These are phyloP conservation scores for Acidomyces sp. DNA, from an alignment of 495 filamentous ascomycete genomes.

Conservation along the genomic window DNA sequence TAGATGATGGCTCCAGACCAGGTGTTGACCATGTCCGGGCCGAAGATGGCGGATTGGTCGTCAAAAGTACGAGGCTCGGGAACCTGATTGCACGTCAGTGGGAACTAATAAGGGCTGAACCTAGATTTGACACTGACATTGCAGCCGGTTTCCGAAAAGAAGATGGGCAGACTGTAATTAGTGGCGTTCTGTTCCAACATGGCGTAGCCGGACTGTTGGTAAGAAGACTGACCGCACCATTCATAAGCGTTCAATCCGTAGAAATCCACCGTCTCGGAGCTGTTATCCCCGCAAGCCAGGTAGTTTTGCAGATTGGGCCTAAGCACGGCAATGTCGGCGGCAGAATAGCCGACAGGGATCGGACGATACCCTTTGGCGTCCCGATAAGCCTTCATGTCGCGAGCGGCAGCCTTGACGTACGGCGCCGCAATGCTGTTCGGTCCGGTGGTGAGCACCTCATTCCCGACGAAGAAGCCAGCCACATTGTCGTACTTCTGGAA, in stretches of 20 bases:
- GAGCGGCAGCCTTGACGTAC: conserved; percentile 66
- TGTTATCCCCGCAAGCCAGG: conserved; percentile 58
- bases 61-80: conserved; percentile 55
- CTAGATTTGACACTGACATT: no score
- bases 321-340: conserved; percentile 68
- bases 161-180: conserved; percentile 55
- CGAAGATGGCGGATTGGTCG: conserved; percentile 68
- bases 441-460: conserved; percentile 59
- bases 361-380: conserved; percentile 64
- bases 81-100: no score
- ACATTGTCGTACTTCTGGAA: conserved; percentile 71
- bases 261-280: conserved; percentile 64
- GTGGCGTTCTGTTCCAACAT: conserved; percentile 46
- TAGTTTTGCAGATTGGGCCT: conserved; percentile 85
- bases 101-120: no score
- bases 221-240: conserved; percentile 63
- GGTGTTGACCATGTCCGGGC: conserved; percentile 51
- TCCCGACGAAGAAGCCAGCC: conserved; percentile 73
- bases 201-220: conserved; percentile 54
- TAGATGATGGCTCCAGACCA: conserved; percentile 82
- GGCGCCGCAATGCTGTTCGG: conserved; percentile 56
- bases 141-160: conserved; percentile 33
- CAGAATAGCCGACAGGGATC: conserved; percentile 79
- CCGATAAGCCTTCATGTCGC: conserved; percentile 73
- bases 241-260: conserved; percentile 78